These are phyloP conservation scores for Penicillium malachiteum DNA, from an alignment of 495 filamentous ascomycete species.

Conservation along the genomic window DNA sequence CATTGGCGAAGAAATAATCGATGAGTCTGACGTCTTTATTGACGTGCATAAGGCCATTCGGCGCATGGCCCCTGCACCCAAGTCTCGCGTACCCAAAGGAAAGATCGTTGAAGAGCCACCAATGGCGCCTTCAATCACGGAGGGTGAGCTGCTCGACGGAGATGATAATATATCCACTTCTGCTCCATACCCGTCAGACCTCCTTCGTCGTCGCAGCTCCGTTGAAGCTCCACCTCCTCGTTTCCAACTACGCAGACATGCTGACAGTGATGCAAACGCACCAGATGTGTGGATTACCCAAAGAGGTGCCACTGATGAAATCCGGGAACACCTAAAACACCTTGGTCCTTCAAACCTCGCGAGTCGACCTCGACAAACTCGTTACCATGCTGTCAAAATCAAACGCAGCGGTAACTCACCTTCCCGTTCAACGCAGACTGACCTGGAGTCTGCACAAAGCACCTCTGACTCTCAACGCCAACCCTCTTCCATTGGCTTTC, in stretches of 20 bases:
- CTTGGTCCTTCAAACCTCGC: conserved; percentile 92
- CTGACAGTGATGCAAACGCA: conserved; percentile 28
- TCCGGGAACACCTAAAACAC: conserved; percentile 81
- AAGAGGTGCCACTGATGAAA: conserved; percentile 53
- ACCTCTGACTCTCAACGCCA: conserved; percentile 27
- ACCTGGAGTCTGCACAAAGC: conserved; percentile 35
- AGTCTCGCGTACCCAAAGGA: conserved; percentile 59
- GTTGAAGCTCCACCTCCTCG: conserved; percentile 53
- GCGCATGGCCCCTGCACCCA: conserved; percentile 67
- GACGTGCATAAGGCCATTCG: conserved; percentile 97
- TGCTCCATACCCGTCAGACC: conserved; percentile 8
- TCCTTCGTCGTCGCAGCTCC: conserved; percentile 38
- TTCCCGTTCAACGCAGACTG: conserved; percentile 38
- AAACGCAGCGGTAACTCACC: conserved; percentile 61
- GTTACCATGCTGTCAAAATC: conserved; percentile 88
- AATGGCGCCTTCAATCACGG: conserved; percentile 20
- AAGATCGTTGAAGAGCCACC: conserved; percentile 52
- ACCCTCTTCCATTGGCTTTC: conserved; percentile 22
- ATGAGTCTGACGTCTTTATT: conserved; percentile 93
- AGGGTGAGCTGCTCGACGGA: conserved; percentile 41
- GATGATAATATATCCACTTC: conserved; percentile 20
- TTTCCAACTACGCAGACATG: conserved; percentile 41
- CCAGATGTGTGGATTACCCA: conserved; percentile 36
- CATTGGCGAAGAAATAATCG: conserved; percentile 90
- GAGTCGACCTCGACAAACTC: conserved; percentile 75